These are phyloP conservation scores for Aspergillus ochraceus DNA, from an alignment of 2,329 filamentous ascomycete genomes.

Conservation along the genomic window DNA sequence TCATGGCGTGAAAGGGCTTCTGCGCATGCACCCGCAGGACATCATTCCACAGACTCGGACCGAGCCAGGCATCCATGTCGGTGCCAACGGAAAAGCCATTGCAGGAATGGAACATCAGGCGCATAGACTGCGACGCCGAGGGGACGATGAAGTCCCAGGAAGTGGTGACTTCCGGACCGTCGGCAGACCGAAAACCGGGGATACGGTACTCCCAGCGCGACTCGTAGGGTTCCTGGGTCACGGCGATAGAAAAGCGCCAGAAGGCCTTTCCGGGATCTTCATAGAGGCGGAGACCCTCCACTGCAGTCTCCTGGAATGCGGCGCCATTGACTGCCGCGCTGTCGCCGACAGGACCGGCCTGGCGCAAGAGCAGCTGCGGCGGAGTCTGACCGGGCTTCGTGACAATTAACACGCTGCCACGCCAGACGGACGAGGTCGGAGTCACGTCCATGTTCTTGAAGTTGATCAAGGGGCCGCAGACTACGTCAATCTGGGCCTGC, in stretches of 20 bases:
- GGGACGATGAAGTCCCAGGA: slow-evolving; percentile 58
- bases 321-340: slow-evolving; percentile 19
- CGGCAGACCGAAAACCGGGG: slow-evolving; percentile 62
- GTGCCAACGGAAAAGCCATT: slow-evolving; percentile 69
- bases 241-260: slow-evolving; percentile 59
- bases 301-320: slow-evolving; percentile 25
- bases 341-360: slow-evolving; percentile 31
- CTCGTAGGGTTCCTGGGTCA: slow-evolving; percentile 70
- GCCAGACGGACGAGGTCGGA: slow-evolving; percentile 56
- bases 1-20: slow-evolving; percentile 67
- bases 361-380: slow-evolving; percentile 56
- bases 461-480: slow-evolving; percentile 51
- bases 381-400: slow-evolving; percentile 68
- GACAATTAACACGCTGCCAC: slow-evolving; percentile 83
- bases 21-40: slow-evolving; percentile 60
- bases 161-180: slow-evolving; percentile 55
- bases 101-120: slow-evolving; percentile 69
- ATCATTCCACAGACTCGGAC: slow-evolving; percentile 64
- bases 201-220: slow-evolving; percentile 77
- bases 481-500: slow-evolving; percentile 38
- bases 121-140: slow-evolving; percentile 63
- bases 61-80: slow-evolving; percentile 62
- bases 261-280: slow-evolving; percentile 61
- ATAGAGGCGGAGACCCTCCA: slow-evolving; percentile 58
- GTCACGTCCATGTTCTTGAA: slow-evolving; percentile 48